Percentiles rank a stretch among this genome's conserved stretches.
Evolutionary conservation across 176 grass and related monocot genomes (phyloP).

Genomic region (Aegilops umbellulata): DNA sequence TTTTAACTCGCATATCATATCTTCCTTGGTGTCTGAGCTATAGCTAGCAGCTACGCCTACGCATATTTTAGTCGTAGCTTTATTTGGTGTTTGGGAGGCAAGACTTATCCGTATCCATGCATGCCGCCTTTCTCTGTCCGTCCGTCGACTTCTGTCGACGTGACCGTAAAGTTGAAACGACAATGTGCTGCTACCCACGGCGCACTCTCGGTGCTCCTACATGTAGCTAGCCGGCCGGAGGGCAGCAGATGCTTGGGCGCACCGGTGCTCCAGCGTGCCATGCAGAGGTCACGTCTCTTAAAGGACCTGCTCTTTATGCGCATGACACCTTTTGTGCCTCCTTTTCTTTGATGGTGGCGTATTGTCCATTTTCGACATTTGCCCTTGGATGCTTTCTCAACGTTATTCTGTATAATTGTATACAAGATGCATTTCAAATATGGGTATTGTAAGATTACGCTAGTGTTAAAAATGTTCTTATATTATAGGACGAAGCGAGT

Average conservation of each 20-base stretch:
- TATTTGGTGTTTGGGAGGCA: constrained; percentile 9
- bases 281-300: constrained; percentile 12
- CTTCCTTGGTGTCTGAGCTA: not conserved
- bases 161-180: not conserved
- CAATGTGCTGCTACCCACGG: not conserved
- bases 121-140: not conserved
- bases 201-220: constrained; percentile 36
- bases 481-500: too few relatives aligned
- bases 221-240: not conserved
- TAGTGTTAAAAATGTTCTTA: too few relatives aligned
- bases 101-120: not conserved
- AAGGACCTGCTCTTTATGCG: constrained; percentile 11
- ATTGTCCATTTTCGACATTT: not conserved
- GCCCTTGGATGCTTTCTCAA: not conserved
- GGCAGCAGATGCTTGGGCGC: not conserved
- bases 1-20: not conserved
- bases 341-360: constrained; percentile 1
- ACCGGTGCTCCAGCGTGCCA: not conserved
- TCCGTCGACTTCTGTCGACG: not conserved
- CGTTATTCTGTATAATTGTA: too few relatives aligned
- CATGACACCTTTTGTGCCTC: not conserved
- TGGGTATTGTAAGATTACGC: too few relatives aligned
- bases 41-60: not conserved
- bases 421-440: too few relatives aligned
- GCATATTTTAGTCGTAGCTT: not conserved